Conservation (phyloP, 495 filamentous ascomycete genomes). For the Podospora bellae-mahoneyi region DNA sequence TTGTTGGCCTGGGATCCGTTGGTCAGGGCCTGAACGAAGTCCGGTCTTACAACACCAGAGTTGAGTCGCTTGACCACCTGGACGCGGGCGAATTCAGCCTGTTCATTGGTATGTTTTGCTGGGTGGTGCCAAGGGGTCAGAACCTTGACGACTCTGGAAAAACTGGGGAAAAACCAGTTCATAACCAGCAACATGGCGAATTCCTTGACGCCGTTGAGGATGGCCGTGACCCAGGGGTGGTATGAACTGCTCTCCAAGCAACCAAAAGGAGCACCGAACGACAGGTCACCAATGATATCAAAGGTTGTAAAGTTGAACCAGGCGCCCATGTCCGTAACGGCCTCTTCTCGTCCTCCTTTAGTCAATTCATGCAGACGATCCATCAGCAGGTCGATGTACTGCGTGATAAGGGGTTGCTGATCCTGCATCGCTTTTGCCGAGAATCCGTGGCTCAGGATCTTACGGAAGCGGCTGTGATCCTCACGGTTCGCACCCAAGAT, state of each 20-base stretch:
- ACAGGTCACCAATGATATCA: slow-evolving; percentile 58
- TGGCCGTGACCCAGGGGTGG: slow-evolving; percentile 42
- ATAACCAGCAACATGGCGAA: slow-evolving; percentile 9
- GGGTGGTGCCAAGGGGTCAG: background rate
- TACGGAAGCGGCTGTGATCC: slow-evolving; percentile 42
- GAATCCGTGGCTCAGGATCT: slow-evolving; percentile 50
- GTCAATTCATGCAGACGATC: slow-evolving; percentile 28
- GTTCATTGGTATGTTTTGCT: slow-evolving; percentile 15
- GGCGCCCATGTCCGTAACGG: slow-evolving; percentile 33
- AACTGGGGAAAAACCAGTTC: background rate
- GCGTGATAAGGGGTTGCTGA: slow-evolving; percentile 40
- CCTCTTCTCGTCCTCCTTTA: background rate
- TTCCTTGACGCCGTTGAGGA: slow-evolving; percentile 19
- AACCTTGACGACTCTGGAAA: background rate
- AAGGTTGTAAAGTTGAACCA: slow-evolving; percentile 60
- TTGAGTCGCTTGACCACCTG: slow-evolving; percentile 32
- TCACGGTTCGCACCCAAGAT: slow-evolving; percentile 33
- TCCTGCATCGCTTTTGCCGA: slow-evolving; percentile 43
- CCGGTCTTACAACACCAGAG: slow-evolving; percentile 28
- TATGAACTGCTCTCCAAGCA: slow-evolving; percentile 38
- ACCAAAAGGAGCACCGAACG: slow-evolving; percentile 55
- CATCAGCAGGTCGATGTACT: slow-evolving; percentile 45
- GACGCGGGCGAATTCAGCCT: slow-evolving; percentile 23
- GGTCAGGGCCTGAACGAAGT: slow-evolving; percentile 44
- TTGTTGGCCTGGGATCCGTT: slow-evolving; percentile 13